Base-by-base conservation (phyloP, 805 yeast genomes). In the Kodamaea kakaduensis region DNA sequence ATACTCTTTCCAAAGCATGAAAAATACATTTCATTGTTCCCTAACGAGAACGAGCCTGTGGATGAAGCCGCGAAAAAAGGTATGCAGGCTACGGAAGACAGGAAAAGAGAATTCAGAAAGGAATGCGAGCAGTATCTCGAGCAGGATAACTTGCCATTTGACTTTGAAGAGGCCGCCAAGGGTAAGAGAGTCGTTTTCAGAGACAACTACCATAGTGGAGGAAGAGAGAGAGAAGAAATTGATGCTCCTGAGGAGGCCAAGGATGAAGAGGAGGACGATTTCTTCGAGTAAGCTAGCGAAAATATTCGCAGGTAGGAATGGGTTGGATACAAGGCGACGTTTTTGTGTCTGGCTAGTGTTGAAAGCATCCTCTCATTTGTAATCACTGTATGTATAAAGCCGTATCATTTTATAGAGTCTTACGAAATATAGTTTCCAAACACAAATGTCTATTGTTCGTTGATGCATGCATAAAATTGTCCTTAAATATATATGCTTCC, bases 21-120 rank as follows among this genome's bases (percentile, higher is more conserved):
- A 49, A 88, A 86, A 59, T 89, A 89, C 56, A 74, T 85, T 22
- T 75, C 96, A 0, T 59, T 89, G 40, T 89, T 78, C 56, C 88
- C 93, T 13, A 58, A 58, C 21, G 53, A 53, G 3, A 56, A 45
- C 17, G 42, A 47, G 40, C 14, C 37, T 32, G 25, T 32, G 10
- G 50, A 41, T 9, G 56, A 56, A 14, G 61, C 55, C 17, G 72
- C 67, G 9, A 65, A 61, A 41, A 61, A 58, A 37, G 78, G 73
- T 4, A 40, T 58, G 35, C 54, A 53, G 16, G 55, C 52, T 38
- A 71, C 78, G 3, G 73, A 68, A 17, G 58, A 61, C 31, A 61
- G 62, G 41, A 64, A 71, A 50, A 54, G 61, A 31, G 66, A 64
- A 31, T 75, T 71, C 46, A 47, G 51, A 52, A 76, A 73, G 44